A percentile compares a stretch with the other conserved stretches of the same genome.
Conservation (phyloP, 768 basidiomycete genomes). For the Chalciporus pseudorubinellus region DNA sequence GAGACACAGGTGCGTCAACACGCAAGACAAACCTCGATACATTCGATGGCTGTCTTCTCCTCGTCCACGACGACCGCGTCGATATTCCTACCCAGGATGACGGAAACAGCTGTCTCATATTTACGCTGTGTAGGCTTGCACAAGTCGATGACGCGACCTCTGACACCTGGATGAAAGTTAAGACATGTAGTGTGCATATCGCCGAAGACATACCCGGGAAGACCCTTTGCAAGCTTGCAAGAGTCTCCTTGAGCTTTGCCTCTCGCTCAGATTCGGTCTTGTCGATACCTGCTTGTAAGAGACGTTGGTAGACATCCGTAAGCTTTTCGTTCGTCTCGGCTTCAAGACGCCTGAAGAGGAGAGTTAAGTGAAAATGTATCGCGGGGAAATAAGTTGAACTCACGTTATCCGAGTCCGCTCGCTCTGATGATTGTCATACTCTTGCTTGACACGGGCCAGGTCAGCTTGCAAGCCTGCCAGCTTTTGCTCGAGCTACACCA, state of each 20-base stretch:
- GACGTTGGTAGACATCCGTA: slow-evolving; percentile 72
- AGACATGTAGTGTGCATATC: background rate
- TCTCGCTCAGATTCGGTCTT: slow-evolving; percentile 85
- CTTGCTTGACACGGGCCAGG: slow-evolving; percentile 63
- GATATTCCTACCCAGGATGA: slow-evolving; percentile 90
- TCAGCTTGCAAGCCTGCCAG: slow-evolving; percentile 56
- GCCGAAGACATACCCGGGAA: slow-evolving; percentile 66
- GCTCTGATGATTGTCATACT: slow-evolving; percentile 81
- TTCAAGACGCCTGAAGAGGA: slow-evolving; percentile 70
- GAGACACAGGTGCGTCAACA: background rate
- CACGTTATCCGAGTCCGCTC: slow-evolving; percentile 81
- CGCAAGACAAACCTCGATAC: slow-evolving; percentile 72
- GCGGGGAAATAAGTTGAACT: background rate
- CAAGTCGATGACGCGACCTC: slow-evolving; percentile 88
- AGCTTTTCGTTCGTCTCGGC: slow-evolving; percentile 92
- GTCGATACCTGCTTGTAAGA: slow-evolving; percentile 89
- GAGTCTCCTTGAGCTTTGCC: slow-evolving; percentile 77
- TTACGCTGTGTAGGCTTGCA: slow-evolving; percentile 93
- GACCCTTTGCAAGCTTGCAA: slow-evolving; percentile 78
- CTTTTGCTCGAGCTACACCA: slow-evolving; percentile 53
- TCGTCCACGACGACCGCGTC: slow-evolving; percentile 96
- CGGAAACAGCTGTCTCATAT: slow-evolving; percentile 89
- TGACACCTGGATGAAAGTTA: slow-evolving; percentile 57
- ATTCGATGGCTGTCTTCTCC: slow-evolving; percentile 95
- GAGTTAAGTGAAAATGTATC: background rate